These are phyloP conservation scores for Malus sieversii DNA, from an alignment of 306 rosid genomes.

Conservation along the genomic window DNA sequence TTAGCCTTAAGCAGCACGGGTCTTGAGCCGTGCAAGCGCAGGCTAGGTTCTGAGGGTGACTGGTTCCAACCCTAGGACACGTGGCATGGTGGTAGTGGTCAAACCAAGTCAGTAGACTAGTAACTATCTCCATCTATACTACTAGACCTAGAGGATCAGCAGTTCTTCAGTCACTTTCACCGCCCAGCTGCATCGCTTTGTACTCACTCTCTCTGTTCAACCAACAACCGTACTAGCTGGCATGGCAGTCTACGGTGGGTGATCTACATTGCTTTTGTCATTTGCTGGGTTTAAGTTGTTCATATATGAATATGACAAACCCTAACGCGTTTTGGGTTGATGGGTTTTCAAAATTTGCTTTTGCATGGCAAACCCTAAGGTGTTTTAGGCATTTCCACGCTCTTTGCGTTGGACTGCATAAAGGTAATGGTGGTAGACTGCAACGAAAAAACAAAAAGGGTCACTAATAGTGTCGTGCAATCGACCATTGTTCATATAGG, in stretches of 20 bases:
- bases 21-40: slow-evolving; percentile 9
- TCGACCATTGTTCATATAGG: too few relatives aligned
- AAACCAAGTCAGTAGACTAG: background rate
- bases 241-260: background rate
- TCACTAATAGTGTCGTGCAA: too few relatives aligned
- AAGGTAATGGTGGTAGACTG: too few relatives aligned
- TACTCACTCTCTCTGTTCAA: background rate
- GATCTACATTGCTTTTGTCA: background rate
- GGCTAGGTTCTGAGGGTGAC: slow-evolving; percentile 16
- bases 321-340: too few relatives aligned
- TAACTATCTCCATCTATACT: background rate
- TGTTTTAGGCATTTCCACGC: too few relatives aligned
- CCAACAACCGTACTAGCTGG: background rate
- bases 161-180: slow-evolving; percentile 30
- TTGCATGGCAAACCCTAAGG: too few relatives aligned
- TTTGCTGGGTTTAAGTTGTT: background rate
- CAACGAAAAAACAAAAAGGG: too few relatives aligned
- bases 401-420: too few relatives aligned
- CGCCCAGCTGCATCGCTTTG: slow-evolving; percentile 4
- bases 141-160: slow-evolving; percentile 1
- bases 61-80: slow-evolving; percentile 13
- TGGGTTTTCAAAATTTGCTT: too few relatives aligned
- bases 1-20: slow-evolving; percentile 7
- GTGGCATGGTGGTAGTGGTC: slow-evolving; percentile 13
- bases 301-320: background rate